Evolutionary conservation across 495 filamentous ascomycete species (phyloP), one percentile per base, ranked within the genome.

Genomic region (Penicillium turbatum): DNA sequence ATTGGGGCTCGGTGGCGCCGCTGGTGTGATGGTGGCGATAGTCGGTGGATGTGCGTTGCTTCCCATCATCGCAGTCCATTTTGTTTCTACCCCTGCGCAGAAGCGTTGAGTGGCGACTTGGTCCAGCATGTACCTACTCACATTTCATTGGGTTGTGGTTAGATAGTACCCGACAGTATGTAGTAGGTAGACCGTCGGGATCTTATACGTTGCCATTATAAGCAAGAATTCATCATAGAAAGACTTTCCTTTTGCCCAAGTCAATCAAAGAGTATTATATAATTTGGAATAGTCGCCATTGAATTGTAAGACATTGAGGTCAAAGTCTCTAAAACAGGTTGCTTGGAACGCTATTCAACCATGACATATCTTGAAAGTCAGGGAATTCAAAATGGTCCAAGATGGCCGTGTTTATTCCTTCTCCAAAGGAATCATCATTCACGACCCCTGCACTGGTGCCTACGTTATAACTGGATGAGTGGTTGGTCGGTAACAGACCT

Each of bases 331-430:
- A 63, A 27, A 55, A 66, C 1, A 72, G 45, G 51, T 63, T 69
- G 38, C 66, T 72, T 4, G 70, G 68, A 10, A 72, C 70, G 29
- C 70, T 72, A 21, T 72, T 69, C 3, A 72, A 37, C 70, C 70
- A 72, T 13, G 68, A 71, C 68, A 72, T 72, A 44, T 72, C 68
- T 39, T 69, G 67, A 35, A 72, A 69, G 31, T 72, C 70, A 1
- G 62, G 57, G 2, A 69, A 35, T 21, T 72, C 70, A 47, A 71
- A 63, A 0, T 51, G 48, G 21, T 71, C 68, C n/a, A 72, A 31
- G 7, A 70, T 49, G n/a, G 56, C 54, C 0, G 62, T 51, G 55
- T 65, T 63, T 36, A 70, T 60, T 5, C 62, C 64, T 41, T 69
- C 69, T 13, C 65, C 69, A 13, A 70, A 55, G 0, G 67, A 62